These are phyloP conservation scores for Thelonectria discophora DNA, from an alignment of 2,329 filamentous ascomycete genomes.

Conservation along the genomic window DNA sequence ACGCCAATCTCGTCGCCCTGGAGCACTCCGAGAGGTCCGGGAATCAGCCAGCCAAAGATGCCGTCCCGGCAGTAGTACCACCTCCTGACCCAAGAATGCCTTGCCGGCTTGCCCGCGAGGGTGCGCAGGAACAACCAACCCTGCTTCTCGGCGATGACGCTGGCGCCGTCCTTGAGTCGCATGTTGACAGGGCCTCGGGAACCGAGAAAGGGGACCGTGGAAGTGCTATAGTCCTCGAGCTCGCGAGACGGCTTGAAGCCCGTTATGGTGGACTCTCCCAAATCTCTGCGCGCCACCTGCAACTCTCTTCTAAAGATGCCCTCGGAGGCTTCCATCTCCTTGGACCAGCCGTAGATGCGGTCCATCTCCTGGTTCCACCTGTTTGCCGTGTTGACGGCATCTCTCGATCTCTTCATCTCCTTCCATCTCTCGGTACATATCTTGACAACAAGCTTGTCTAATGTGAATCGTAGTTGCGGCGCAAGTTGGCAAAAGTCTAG, in stretches of 20 bases:
- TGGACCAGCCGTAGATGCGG: constrained; percentile 89
- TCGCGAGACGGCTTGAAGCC: constrained; percentile 85
- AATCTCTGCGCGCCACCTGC: constrained; percentile 78
- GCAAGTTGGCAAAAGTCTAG: constrained; percentile 93
- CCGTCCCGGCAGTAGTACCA: constrained; percentile 98
- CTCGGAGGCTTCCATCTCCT: constrained; percentile 93
- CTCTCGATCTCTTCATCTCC: constrained; percentile 79
- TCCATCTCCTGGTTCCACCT: constrained; percentile 85
- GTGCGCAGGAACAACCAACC: constrained; percentile 91
- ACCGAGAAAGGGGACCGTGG: constrained; percentile 87
- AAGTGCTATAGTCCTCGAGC: constrained; percentile 89
- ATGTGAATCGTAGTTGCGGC: constrained; percentile 81
- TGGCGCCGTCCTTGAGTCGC: constrained; percentile 61
- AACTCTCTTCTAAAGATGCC: constrained; percentile 83
- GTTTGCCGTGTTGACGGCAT: constrained; percentile 69
- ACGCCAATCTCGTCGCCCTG: constrained; percentile 97
- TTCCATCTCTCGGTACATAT: constrained; percentile 89
- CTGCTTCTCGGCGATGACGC: constrained; percentile 79
- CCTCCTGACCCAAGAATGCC: constrained; percentile 87
- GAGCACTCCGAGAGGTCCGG: constrained; percentile 85
- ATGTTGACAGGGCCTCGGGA: constrained; percentile 72
- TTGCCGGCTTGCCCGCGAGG: constrained; percentile 84
- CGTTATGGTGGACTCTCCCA: constrained; percentile 79
- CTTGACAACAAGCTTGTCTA: constrained; percentile 87
- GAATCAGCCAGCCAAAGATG: constrained; percentile 93